Percentiles rank a stretch among this genome's conserved stretches.
Evolutionary conservation across 352 stramenopile genomes (phyloP).

Genomic region (Pythium chondricola): DNA sequence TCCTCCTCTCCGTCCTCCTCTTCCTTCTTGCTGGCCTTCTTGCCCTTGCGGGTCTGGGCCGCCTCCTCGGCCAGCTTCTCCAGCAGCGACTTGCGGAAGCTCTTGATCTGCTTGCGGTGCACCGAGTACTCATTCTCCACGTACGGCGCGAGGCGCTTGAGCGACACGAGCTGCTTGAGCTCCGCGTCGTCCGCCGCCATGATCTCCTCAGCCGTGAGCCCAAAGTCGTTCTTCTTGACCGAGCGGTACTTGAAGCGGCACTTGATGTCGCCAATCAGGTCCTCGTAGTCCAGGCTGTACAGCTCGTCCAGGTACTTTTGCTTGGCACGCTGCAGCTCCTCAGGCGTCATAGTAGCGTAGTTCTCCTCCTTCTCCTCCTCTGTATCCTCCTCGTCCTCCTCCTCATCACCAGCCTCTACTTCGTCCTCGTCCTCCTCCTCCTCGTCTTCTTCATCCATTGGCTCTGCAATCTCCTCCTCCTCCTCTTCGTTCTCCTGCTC

Average conservation of each 20-base stretch:
- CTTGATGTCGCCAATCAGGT: slow-evolving; percentile 96
- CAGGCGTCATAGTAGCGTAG: slow-evolving; percentile 38
- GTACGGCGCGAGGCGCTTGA: slow-evolving; percentile 97
- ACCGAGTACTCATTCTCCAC: slow-evolving; percentile 74
- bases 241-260: slow-evolving; percentile 97
- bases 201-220: slow-evolving; percentile 96
- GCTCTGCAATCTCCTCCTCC: slow-evolving; percentile 14
- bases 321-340: slow-evolving; percentile 76
- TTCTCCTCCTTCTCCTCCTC: slow-evolving; percentile 48
- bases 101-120: slow-evolving; percentile 43
- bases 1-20: slow-evolving; percentile 9
- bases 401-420: slow-evolving; percentile 12
- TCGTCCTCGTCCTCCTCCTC: slow-evolving; percentile 24
- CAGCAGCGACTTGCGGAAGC: slow-evolving; percentile 59
- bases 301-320: slow-evolving; percentile 94
- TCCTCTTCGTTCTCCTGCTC: slow-evolving; percentile 26
- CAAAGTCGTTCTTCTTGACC: slow-evolving; percentile 95
- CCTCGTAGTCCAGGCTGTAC: slow-evolving; percentile 98
- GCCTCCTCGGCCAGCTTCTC: slow-evolving; percentile 54
- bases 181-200: slow-evolving; percentile 95
- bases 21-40: slow-evolving; percentile 28
- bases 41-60: slow-evolving; percentile 21
- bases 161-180: slow-evolving; percentile 94
- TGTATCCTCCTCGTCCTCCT: slow-evolving; percentile 28
- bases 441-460: slow-evolving; percentile 21